Evolutionary conservation across 176 grass and related monocot genomes (phyloP).

Genomic region (Pontederia crassipes): DNA sequence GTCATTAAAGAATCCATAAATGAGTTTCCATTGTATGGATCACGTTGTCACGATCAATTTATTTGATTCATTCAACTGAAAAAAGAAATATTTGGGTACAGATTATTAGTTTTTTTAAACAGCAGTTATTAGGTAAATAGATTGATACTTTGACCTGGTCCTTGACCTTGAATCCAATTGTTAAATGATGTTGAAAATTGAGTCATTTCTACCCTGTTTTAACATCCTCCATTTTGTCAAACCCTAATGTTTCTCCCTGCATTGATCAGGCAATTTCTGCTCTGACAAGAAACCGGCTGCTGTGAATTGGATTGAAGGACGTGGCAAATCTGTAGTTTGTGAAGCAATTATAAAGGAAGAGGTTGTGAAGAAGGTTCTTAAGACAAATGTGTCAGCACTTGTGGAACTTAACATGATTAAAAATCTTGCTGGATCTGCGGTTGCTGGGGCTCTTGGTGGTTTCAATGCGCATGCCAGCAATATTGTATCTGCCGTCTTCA

Average conservation of each 20-base stretch:
- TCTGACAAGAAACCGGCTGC: slow-evolving; percentile 72
- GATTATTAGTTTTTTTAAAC: no score
- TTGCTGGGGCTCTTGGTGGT: slow-evolving; percentile 58
- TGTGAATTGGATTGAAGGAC: slow-evolving; percentile 76
- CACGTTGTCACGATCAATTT: no score
- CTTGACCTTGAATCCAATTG: no score
- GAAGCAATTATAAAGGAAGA: slow-evolving; percentile 57
- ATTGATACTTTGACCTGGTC: no score
- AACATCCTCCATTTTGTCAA: neutral
- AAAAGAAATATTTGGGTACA: no score
- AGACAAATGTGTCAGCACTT: slow-evolving; percentile 47
- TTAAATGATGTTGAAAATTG: no score
- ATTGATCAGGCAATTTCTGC: slow-evolving; percentile 54
- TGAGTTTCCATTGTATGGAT: no score
- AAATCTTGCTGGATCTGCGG: slow-evolving; percentile 71
- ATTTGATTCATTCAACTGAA: no score
- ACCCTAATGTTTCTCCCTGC: neutral
- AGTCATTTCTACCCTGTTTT: no score
- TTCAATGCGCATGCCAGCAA: slow-evolving; percentile 90
- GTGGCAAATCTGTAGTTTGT: slow-evolving; percentile 75
- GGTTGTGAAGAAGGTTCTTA: slow-evolving; percentile 46
- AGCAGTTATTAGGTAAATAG: no score
- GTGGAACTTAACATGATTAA: slow-evolving; percentile 66
- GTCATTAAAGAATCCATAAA: no score
- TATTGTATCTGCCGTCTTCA: slow-evolving; percentile 58